Conservation (phyloP, 2,329 filamentous ascomycete species). For the Colletotrichum gloeosporioides region DNA sequence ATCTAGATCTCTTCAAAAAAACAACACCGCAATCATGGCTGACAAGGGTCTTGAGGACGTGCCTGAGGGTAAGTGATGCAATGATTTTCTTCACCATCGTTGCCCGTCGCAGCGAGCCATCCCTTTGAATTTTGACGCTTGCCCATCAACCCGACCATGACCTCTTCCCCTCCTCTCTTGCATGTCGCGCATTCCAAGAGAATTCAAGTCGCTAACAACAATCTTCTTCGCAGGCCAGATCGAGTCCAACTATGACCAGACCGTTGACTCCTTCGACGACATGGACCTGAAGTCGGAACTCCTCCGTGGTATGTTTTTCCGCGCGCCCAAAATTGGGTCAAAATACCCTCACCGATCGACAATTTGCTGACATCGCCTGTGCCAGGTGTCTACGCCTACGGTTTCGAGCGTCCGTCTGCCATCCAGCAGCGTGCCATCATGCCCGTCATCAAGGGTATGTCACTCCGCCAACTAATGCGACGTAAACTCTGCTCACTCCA, state of each 20-base stretch:
- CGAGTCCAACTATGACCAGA: conserved; percentile 99
- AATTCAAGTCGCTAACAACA: conserved; percentile 23
- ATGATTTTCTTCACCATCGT: neutral
- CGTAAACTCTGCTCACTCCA: conserved; percentile 14
- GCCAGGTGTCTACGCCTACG: conserved; percentile 94
- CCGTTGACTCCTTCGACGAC: conserved; percentile 97
- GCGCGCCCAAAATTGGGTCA: conserved; percentile 1
- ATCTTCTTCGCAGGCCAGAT: conserved; percentile 76
- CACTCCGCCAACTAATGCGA: neutral
- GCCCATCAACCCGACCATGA: neutral
- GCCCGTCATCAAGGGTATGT: conserved; percentile 98
- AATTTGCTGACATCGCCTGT: neutral
- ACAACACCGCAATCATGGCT: conserved; percentile 91
- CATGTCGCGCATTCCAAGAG: neutral
- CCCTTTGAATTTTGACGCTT: neutral
- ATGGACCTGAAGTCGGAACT: conserved; percentile 98
- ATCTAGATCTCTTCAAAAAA: conserved; percentile 64
- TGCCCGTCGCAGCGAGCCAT: neutral
- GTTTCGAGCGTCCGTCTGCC: conserved; percentile 99
- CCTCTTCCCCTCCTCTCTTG: neutral
- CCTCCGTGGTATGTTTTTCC: conserved; percentile 71
- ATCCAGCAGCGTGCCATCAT: conserved; percentile 99
- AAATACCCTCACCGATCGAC: conserved; percentile 13
- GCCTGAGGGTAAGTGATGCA: conserved; percentile 68
- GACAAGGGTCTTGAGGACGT: conserved; percentile 98